phyloP scores from a whole-genome alignment of 1,139 yeast species.

The Taiozyma onychis region DNA sequence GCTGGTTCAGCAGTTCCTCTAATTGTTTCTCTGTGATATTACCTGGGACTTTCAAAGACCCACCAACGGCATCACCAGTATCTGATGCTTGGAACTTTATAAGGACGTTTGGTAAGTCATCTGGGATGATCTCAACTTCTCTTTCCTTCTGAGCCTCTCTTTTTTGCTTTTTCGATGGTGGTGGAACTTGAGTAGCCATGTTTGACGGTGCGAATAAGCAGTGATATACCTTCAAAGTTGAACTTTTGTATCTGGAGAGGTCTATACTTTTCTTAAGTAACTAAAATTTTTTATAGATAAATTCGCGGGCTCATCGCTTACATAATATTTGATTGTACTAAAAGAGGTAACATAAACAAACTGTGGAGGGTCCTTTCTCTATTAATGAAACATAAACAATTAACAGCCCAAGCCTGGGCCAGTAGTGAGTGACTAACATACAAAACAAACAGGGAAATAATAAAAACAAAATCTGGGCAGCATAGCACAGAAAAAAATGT shows the following conservation, averaged over 20 bases:
- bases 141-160: constrained; percentile 78
- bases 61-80: constrained; percentile 85
- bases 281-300: constrained; percentile 3
- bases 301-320: constrained; percentile 15
- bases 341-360: not conserved
- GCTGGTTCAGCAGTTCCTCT: constrained; percentile 77
- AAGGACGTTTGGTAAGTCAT: constrained; percentile 79
- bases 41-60: constrained; percentile 89
- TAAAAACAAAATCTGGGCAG: not conserved
- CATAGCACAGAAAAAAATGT: not conserved
- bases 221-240: not conserved
- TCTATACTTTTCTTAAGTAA: not conserved
- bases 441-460: not conserved
- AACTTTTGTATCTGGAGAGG: not conserved
- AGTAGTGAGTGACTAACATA: not conserved
- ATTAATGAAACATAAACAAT: not conserved
- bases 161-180: constrained; percentile 86
- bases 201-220: not conserved
- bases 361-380: not conserved
- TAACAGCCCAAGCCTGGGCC: not conserved
- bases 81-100: constrained; percentile 91
- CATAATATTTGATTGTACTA: constrained; percentile 1
- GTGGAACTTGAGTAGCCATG: constrained; percentile 95
- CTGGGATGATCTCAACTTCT: constrained; percentile 69
- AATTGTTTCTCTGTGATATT: constrained; percentile 79